Evolutionary conservation across 2,329 filamentous ascomycete species (phyloP).

Genomic region (Phialophora expanda): DNA sequence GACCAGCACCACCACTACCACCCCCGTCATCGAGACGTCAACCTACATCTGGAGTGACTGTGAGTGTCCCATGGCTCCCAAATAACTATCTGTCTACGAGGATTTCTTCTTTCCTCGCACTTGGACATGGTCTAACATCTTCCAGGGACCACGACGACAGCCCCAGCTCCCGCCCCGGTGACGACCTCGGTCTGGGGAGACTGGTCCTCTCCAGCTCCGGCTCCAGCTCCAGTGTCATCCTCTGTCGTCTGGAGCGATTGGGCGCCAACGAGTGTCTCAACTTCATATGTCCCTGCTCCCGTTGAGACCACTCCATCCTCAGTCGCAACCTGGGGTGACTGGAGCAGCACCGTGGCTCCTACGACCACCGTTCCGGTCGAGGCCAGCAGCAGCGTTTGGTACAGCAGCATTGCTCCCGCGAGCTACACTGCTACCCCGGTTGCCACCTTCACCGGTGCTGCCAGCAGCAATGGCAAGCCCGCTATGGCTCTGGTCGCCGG

Average conservation of each 20-base stretch:
- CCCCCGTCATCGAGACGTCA: background rate
- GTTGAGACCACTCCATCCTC: conserved; percentile 1
- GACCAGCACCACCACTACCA: conserved; percentile 1
- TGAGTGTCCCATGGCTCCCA: background rate
- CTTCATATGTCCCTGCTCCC: conserved; percentile 14
- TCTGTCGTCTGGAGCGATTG: conserved; percentile 17
- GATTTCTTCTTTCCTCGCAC: background rate
- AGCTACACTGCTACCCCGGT: conserved; percentile 22
- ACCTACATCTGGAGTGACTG: conserved; percentile 12
- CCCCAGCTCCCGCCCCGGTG: conserved; percentile 14
- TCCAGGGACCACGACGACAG: conserved; percentile 20
- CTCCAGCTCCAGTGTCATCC: conserved; percentile 18
- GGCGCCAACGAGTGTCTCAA: conserved; percentile 7
- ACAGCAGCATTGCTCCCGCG: conserved; percentile 18
- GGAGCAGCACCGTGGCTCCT: background rate
- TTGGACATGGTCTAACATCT: conserved; percentile 36
- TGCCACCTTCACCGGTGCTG: conserved; percentile 33
- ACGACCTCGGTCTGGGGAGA: conserved; percentile 12
- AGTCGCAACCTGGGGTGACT: background rate
- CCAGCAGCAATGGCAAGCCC: conserved; percentile 37
- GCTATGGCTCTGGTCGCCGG: conserved; percentile 35
- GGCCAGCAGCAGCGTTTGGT: conserved; percentile 21
- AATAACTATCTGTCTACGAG: background rate
- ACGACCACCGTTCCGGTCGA: conserved; percentile 2
- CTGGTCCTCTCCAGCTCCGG: conserved; percentile 19